A percentile compares a stretch with the other conserved stretches of the same genome.
Conservation (phyloP, 352 stramenopile genomes). For the Globisporangium solare region DNA sequence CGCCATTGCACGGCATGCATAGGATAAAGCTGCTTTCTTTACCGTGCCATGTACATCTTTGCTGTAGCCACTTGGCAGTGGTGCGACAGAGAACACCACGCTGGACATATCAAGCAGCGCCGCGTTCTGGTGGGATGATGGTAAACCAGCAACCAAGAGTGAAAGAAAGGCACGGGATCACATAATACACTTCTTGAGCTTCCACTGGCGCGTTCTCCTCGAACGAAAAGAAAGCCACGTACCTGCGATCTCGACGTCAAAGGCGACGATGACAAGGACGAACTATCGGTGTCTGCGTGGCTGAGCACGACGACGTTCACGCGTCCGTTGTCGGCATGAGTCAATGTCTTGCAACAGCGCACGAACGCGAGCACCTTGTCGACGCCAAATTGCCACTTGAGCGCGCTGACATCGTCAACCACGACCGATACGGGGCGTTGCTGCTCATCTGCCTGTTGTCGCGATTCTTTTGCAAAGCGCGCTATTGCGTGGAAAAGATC, state of each 20-base stretch:
- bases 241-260: constrained; percentile 7
- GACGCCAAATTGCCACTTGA: constrained; percentile 56
- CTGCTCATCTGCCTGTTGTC: not conserved
- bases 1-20: too few species aligned
- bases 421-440: constrained; percentile 33
- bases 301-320: constrained; percentile 55
- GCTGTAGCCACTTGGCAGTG: constrained; percentile 62
- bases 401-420: constrained; percentile 57
- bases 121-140: constrained; percentile 26
- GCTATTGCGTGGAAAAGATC: constrained; percentile 36
- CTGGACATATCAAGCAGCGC: constrained; percentile 55
- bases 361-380: constrained; percentile 43
- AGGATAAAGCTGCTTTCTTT: constrained; percentile 1
- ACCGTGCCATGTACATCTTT: constrained; percentile 78
- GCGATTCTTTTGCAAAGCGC: constrained; percentile 2
- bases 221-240: not conserved
- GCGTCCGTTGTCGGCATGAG: constrained; percentile 35
- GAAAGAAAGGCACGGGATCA: not conserved
- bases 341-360: constrained; percentile 61
- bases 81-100: constrained; percentile 41
- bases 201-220: not conserved
- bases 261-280: not conserved
- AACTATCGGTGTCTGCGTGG: constrained; percentile 43
- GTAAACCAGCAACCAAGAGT: not conserved
- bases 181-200: too few species aligned